phyloP scores from a whole-genome alignment of 495 filamentous ascomycete genomes.

The Lichina pygmaea region DNA sequence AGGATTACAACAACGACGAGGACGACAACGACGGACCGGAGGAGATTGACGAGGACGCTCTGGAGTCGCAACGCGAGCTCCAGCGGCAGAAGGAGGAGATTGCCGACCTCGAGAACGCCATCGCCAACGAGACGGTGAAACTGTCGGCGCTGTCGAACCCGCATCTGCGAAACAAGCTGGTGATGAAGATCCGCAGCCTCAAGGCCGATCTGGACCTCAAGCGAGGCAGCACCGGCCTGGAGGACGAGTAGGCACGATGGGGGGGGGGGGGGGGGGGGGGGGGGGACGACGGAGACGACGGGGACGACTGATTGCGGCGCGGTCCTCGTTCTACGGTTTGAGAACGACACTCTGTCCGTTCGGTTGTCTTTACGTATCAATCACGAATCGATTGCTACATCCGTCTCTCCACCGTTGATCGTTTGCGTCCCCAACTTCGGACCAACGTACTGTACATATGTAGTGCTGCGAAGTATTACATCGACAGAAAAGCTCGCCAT shows the following conservation, averaged over 20 bases:
- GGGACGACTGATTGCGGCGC: too few relatives aligned
- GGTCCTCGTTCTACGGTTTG: too few relatives aligned
- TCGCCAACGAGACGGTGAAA: conserved; percentile 19
- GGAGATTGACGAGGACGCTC: conserved; percentile 13
- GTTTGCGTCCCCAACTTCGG: too few relatives aligned
- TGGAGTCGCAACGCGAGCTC: conserved; percentile 16
- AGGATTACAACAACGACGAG: conserved; percentile 11
- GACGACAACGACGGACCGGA: conserved; percentile 22
- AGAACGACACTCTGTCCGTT: too few relatives aligned
- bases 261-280: background rate
- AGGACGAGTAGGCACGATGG: conserved; percentile 14
- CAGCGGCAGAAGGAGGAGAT: conserved; percentile 26
- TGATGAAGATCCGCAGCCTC: conserved; percentile 23
- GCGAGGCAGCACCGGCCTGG: conserved; percentile 21
- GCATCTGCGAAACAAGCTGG: conserved; percentile 24
- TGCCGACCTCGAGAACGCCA: conserved; percentile 14
- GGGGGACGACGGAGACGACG: too few relatives aligned
- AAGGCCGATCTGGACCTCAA: conserved; percentile 30
- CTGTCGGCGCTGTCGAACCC: conserved; percentile 13
- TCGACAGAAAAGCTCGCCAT: too few relatives aligned
- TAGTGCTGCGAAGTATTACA: too few relatives aligned
- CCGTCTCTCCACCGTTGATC: too few relatives aligned
- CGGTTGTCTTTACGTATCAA: too few relatives aligned
- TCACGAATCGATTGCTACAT: too few relatives aligned
- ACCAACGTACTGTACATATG: too few relatives aligned